Percentiles rank a stretch among this genome's conserved stretches.
Evolutionary conservation across 208 protist species (phyloP).

Genomic region (Acanthamoeba triangularis): DNA sequence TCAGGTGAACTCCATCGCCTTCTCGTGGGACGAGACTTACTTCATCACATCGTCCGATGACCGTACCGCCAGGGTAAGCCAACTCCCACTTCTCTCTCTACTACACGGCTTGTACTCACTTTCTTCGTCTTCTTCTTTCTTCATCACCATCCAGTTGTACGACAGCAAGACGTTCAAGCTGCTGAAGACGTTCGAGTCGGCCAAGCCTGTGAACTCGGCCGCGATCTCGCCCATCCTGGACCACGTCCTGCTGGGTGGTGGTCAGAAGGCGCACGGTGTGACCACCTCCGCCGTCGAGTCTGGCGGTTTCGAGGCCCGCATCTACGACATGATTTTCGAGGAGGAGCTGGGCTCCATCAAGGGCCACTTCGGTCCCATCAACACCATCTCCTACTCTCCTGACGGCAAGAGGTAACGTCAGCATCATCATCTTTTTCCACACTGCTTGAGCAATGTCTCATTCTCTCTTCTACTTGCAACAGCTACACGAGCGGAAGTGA

Average conservation of each 20-base stretch:
- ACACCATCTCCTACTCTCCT: constrained; percentile 97
- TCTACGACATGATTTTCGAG: constrained; percentile 97
- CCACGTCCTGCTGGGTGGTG: constrained; percentile 96
- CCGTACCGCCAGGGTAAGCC: constrained; percentile 93
- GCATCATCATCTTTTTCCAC: background rate
- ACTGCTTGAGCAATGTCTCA: background rate
- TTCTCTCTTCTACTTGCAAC: background rate
- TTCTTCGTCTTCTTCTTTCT: background rate
- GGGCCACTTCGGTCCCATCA: constrained; percentile 99
- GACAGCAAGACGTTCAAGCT: constrained; percentile 95
- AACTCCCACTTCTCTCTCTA: background rate
- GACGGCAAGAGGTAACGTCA: constrained; percentile 91
- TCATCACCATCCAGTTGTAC: constrained; percentile 90
- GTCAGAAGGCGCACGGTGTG: constrained; percentile 97
- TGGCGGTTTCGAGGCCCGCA: constrained; percentile 97
- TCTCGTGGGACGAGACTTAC: constrained; percentile 94
- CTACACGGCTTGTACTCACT: background rate
- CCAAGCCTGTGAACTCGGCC: constrained; percentile 97
- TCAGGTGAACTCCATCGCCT: constrained; percentile 94
- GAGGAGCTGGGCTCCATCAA: constrained; percentile 97
- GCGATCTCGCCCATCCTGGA: constrained; percentile 95
- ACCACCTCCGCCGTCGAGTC: constrained; percentile 95
- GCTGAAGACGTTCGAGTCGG: constrained; percentile 97
- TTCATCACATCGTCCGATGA: constrained; percentile 97
- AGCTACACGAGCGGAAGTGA: constrained; percentile 96